Percentiles rank a stretch among this genome's conserved stretches.
These are phyloP conservation scores for Magnolia sinica DNA, from an alignment of 164 flowering plant species.

Conservation along the genomic window DNA sequence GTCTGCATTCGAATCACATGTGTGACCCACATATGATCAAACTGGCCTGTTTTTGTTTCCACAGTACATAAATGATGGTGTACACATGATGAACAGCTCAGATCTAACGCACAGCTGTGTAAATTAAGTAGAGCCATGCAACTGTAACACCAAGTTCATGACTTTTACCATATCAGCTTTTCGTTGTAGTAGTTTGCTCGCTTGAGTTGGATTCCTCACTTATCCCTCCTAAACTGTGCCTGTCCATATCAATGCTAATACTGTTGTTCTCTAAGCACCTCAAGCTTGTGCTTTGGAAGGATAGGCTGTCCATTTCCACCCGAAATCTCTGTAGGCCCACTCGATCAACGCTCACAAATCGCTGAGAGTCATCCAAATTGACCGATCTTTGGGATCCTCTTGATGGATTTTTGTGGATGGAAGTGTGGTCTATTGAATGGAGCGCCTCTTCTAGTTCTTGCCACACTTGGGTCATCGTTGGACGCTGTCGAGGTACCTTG, in stretches of 20 bases:
- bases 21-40: too few species aligned
- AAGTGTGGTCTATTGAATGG: slow-evolving; percentile 15
- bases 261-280: slow-evolving; percentile 44
- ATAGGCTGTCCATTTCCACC: slow-evolving; percentile 54
- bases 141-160: too few species aligned
- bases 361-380: slow-evolving; percentile 30
- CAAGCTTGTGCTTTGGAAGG: slow-evolving; percentile 45
- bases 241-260: slow-evolving; percentile 37
- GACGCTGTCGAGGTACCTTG: slow-evolving; percentile 50
- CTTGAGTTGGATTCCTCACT: slow-evolving; percentile 18
- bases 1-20: too few species aligned
- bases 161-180: too few species aligned
- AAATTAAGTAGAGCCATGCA: too few species aligned
- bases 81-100: too few species aligned
- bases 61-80: too few species aligned
- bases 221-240: slow-evolving; percentile 19
- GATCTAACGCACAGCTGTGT: too few species aligned
- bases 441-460: slow-evolving; percentile 56
- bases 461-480: slow-evolving; percentile 64
- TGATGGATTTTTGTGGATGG: slow-evolving; percentile 17
- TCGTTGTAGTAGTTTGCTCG: too few species aligned
- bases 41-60: too few species aligned
- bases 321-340: slow-evolving; percentile 49
- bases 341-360: slow-evolving; percentile 48
- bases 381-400: slow-evolving; percentile 8